phyloP scores from a whole-genome alignment of 257 asterid genomes.

The Leonotis leonurus region DNA sequence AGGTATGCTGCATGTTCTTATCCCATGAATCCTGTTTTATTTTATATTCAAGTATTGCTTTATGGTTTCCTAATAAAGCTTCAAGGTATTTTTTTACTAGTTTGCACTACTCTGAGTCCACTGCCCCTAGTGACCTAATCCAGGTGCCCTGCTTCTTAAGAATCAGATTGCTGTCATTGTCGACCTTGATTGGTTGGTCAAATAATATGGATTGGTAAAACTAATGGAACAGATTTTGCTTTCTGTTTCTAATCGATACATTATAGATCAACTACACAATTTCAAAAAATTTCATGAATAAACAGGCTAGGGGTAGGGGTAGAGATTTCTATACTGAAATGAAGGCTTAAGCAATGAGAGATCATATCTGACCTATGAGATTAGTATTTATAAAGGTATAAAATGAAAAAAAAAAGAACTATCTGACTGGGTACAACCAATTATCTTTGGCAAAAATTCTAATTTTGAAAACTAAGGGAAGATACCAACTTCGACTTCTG shows the following conservation, averaged over 20 bases:
- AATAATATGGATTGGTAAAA: background rate
- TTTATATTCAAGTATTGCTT: background rate
- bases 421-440: background rate
- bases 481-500: no score
- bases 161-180: background rate
- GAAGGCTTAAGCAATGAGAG: background rate
- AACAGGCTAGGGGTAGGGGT: background rate
- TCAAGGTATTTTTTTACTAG: background rate
- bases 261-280: background rate
- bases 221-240: background rate
- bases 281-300: background rate
- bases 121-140: background rate
- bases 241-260: background rate
- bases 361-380: background rate
- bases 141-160: background rate
- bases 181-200: background rate
- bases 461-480: background rate
- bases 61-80: background rate
- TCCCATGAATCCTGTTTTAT: background rate
- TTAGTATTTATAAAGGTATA: background rate
- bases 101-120: background rate
- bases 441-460: background rate
- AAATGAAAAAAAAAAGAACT: background rate
- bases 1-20: slow-evolving; percentile 32
- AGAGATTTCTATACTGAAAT: background rate